A percentile compares a stretch with the other conserved stretches of the same genome.
These are phyloP conservation scores for Hemileccinum impolitum DNA, from an alignment of 768 basidiomycete genomes.

Conservation along the genomic window DNA sequence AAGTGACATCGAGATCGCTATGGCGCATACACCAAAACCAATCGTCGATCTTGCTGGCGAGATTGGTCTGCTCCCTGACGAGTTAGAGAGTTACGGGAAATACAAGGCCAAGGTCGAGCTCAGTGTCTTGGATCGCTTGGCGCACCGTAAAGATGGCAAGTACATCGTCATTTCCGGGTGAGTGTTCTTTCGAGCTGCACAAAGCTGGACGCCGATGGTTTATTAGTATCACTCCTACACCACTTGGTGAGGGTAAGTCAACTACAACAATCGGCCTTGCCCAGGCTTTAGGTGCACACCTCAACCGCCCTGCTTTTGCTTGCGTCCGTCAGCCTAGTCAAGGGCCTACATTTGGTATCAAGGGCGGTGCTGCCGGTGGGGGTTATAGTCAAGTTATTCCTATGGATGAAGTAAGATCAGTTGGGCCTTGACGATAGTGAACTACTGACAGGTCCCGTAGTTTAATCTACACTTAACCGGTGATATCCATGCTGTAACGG, in stretches of 20 bases:
- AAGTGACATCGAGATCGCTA: slow-evolving; percentile 94
- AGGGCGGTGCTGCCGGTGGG: slow-evolving; percentile 97
- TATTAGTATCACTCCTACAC: slow-evolving; percentile 88
- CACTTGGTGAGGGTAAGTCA: slow-evolving; percentile 96
- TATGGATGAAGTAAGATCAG: slow-evolving; percentile 80
- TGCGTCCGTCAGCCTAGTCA: slow-evolving; percentile 98
- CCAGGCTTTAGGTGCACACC: slow-evolving; percentile 93
- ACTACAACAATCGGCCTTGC: slow-evolving; percentile 97
- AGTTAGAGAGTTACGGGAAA: slow-evolving; percentile 91
- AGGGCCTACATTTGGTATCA: slow-evolving; percentile 98
- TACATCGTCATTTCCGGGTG: slow-evolving; percentile 95
- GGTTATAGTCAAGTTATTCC: slow-evolving; percentile 99
- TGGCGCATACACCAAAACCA: slow-evolving; percentile 91
- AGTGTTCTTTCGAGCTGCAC: slow-evolving; percentile 12
- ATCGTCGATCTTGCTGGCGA: slow-evolving; percentile 80
- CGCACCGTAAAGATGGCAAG: slow-evolving; percentile 87
- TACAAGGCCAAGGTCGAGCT: slow-evolving; percentile 98
- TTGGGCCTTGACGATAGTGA: background rate
- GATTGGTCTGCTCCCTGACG: slow-evolving; percentile 80
- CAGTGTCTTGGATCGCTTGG: slow-evolving; percentile 77
- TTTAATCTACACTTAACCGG: slow-evolving; percentile 96
- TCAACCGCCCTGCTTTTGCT: slow-evolving; percentile 89
- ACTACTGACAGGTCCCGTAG: slow-evolving; percentile 34
- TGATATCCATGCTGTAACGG: slow-evolving; percentile 96
- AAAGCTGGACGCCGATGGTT: background rate